Conservation (phyloP, 1,284 basidiomycete genomes). For the Leccinum griseonigrum region DNA sequence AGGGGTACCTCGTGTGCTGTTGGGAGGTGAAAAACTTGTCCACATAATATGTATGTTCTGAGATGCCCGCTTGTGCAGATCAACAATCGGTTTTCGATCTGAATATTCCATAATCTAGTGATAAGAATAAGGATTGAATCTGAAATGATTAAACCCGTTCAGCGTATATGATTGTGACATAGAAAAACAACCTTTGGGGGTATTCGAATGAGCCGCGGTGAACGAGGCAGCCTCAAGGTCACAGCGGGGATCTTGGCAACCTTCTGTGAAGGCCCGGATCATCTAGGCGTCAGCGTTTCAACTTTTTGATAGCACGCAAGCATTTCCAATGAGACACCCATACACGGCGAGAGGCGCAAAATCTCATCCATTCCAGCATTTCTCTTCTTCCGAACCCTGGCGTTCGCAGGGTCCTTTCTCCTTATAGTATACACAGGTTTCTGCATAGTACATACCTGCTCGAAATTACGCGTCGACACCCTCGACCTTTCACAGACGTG, state of each 20-base stretch:
- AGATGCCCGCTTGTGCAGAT: not conserved
- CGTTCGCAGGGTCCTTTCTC: not conserved
- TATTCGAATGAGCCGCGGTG: not conserved
- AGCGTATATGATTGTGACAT: not conserved
- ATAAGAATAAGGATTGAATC: not conserved
- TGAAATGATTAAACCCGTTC: not conserved
- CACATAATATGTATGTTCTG: not conserved
- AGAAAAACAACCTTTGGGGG: not conserved
- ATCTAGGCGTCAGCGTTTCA: no score
- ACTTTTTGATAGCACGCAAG: not conserved
- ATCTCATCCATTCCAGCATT: not conserved
- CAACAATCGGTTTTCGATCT: not conserved
- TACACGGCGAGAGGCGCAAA: not conserved
- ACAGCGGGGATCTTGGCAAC: not conserved
- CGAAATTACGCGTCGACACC: not conserved
- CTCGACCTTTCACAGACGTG: slow-evolving; percentile 10
- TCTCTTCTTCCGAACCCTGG: not conserved
- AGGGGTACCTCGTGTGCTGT: not conserved
- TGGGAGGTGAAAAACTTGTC: not conserved
- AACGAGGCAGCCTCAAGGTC: not conserved
- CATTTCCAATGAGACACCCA: not conserved
- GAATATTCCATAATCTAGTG: not conserved
- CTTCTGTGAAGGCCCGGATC: not conserved
- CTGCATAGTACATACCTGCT: not conserved
- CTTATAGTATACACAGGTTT: not conserved